These are phyloP conservation scores for Penicillium sp. DNA, from an alignment of 2,329 filamentous ascomycete genomes.

Conservation along the genomic window DNA sequence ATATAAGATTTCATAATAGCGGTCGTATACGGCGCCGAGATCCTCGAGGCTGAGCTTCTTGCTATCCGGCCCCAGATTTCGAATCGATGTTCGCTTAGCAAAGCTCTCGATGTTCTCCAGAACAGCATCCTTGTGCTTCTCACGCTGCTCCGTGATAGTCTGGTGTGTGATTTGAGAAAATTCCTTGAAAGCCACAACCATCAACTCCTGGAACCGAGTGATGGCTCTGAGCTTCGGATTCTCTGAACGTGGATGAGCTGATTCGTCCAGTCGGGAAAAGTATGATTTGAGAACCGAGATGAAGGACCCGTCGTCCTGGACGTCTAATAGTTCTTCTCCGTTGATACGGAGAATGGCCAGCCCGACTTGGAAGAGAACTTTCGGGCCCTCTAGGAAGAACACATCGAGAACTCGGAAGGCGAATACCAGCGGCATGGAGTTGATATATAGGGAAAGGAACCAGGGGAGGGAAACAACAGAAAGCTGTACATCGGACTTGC, in stretches of 20 bases:
- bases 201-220: conserved; percentile 94
- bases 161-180: conserved; percentile 94
- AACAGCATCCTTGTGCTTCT: conserved; percentile 93
- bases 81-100: conserved; percentile 92
- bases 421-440: conserved; percentile 98
- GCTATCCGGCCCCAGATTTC: conserved; percentile 94
- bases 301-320: conserved; percentile 92
- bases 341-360: conserved; percentile 97
- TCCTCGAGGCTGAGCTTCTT: conserved; percentile 87
- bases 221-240: conserved; percentile 93
- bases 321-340: conserved; percentile 91
- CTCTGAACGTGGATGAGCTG: conserved; percentile 91
- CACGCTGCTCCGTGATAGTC: conserved; percentile 84
- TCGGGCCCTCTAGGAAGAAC: conserved; percentile 97
- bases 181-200: conserved; percentile 99
- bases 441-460: conserved; percentile 98
- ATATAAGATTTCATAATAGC: conserved; percentile 90
- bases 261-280: conserved; percentile 91
- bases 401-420: conserved; percentile 96
- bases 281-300: conserved; percentile 96
- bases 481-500: conserved; percentile 93
- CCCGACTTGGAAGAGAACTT: conserved; percentile 95
- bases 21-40: conserved; percentile 87
- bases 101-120: conserved; percentile 97
- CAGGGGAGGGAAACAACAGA: conserved; percentile 96